Evolutionary conservation across 2,329 filamentous ascomycete genomes (phyloP).

Genomic region (Diaporthe sp.): DNA sequence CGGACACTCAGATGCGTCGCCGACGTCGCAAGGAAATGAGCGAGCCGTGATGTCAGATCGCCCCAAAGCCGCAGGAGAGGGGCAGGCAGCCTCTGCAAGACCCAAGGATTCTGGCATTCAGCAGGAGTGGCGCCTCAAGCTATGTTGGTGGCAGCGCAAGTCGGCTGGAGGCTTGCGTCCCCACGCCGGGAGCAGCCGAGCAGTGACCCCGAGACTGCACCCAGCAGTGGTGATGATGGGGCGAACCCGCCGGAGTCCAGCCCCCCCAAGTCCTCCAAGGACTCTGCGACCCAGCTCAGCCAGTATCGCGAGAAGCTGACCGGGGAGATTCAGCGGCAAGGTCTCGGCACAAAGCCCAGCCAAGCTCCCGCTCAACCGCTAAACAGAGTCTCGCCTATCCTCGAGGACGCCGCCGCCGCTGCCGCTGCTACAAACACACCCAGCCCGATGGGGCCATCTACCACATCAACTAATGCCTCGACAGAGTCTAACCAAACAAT

Average conservation of each 20-base stretch:
- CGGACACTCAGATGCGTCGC: conserved; percentile 8
- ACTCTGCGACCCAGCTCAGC: conserved; percentile 60
- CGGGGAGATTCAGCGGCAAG: conserved; percentile 59
- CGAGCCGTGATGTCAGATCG: conserved; percentile 33
- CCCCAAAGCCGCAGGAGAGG: conserved; percentile 28
- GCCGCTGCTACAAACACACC: conserved; percentile 48
- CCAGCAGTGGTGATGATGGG: conserved; percentile 12
- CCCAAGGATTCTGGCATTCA: conserved; percentile 30
- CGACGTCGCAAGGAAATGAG: conserved; percentile 31
- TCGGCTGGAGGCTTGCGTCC: not conserved
- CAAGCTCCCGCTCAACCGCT: conserved; percentile 41
- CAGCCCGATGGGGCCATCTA: conserved; percentile 48
- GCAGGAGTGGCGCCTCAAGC: conserved; percentile 21
- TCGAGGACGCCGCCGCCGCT: conserved; percentile 62
- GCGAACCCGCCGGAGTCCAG: not conserved
- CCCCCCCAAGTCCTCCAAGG: conserved; percentile 25
- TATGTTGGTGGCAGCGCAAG: not conserved
- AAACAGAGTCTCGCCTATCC: conserved; percentile 71
- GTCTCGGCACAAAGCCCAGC: conserved; percentile 51
- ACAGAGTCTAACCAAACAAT: conserved; percentile 79
- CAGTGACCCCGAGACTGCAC: not conserved
- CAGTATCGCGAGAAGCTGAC: conserved; percentile 69
- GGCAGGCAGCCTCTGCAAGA: conserved; percentile 32
- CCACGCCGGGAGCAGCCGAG: not conserved
- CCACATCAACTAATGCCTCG: conserved; percentile 60